Percentiles rank a stretch among this genome's conserved stretches.
Evolutionary conservation across 352 stramenopile species (phyloP).

Genomic region (Thraustochytrium sp.): DNA sequence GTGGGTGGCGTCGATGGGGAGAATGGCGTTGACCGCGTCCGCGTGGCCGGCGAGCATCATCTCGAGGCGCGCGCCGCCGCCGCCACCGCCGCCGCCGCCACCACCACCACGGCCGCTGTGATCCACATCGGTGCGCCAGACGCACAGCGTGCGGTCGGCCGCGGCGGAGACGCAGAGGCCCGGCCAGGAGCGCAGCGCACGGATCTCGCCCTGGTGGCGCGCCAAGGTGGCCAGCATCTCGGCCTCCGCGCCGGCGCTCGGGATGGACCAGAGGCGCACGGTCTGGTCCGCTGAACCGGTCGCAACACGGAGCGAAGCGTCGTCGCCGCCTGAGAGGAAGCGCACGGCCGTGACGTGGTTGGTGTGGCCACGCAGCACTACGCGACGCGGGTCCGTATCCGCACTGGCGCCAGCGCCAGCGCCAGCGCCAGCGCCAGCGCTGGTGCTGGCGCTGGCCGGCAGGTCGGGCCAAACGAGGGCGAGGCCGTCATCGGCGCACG

Average conservation of each 20-base stretch:
- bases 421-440: too few species aligned
- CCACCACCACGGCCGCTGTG: too few species aligned
- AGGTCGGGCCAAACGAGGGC: neutral
- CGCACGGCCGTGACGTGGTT: neutral
- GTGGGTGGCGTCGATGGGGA: neutral
- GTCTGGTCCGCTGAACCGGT: slow-evolving; percentile 23
- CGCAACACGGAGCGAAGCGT: neutral
- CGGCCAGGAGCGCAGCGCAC: neutral
- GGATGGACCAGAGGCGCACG: neutral
- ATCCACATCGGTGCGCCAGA: neutral
- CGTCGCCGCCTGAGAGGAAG: neutral
- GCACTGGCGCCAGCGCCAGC: neutral
- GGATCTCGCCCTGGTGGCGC: neutral
- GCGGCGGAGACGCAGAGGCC: neutral
- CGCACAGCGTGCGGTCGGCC: neutral
- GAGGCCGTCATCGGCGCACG: slow-evolving; percentile 12
- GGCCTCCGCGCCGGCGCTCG: neutral
- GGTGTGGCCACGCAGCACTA: neutral
- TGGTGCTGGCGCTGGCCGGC: neutral
- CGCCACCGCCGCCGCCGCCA: too few species aligned
- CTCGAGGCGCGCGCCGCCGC: too few species aligned
- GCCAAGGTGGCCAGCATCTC: neutral
- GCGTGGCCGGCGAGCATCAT: neutral
- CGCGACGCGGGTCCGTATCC: neutral
- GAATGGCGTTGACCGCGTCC: neutral